Base-by-base conservation (phyloP, 352 stramenopile genomes). In the Aphanomyces astaci region DNA sequence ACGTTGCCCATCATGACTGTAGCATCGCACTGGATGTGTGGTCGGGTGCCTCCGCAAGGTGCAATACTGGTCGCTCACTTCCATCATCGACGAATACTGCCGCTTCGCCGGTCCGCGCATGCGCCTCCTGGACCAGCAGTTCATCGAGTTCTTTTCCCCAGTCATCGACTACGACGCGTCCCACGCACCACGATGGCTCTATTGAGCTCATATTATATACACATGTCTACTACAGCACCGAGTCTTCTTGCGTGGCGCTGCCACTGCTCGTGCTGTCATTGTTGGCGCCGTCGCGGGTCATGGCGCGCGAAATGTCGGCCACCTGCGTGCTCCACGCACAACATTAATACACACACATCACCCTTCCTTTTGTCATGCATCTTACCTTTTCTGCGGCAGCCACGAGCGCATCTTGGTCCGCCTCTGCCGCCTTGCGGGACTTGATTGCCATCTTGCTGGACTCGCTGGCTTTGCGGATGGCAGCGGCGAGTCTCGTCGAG, bases 71-170 rank as follows among this genome's bases (percentile, higher is more conserved):
- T 92, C 80, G 52, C 73, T 93, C 17, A 90, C 84, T 53, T 92
- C 84, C 39, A 95, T 95, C 65, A 89, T 93, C 55, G 81, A 93
- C 72, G 86, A 95, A 76, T 95, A 95, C 74, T 90, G 84, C 30
- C 84, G 86, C 63, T 94, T 94, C 56, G 86, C 88, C 13, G 83
- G 79, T 1, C 86, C 86, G 15, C 84, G 87, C 59, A 90, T 92
- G 80, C 86, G 88, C 19, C 74, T 96, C 15, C 73, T 92, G 22
- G 84, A 95, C 64, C 85, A 96, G 70, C 85, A 94, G 65, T 94
- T 96, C 54, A 96, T 96, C 74, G 88, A 94, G 80, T 94, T 92
- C 70, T 94, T 94, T 66, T 87, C 77, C 33, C 80, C 84, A 22
- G 81, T 74, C 4, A 89, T 90, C 70, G 74, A 86, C 27, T 92